Evolutionary conservation across 192 early-diverging fungal species (phyloP).

Genomic region (Entophlyctis luteolus): DNA sequence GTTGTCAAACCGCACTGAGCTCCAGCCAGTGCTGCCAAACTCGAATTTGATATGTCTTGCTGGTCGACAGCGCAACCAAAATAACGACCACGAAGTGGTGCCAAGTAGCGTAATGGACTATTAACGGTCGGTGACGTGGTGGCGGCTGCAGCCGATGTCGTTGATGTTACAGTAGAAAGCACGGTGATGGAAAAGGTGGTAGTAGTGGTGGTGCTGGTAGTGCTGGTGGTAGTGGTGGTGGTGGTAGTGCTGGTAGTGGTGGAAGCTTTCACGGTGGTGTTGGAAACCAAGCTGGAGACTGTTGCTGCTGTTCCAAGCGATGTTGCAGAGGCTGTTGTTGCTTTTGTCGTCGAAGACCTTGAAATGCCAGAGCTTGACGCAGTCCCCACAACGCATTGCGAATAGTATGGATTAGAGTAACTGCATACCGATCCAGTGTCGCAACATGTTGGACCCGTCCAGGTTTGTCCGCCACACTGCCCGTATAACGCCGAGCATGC

Average conservation of each 20-base stretch:
- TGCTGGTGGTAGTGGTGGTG: slow-evolving; percentile 1
- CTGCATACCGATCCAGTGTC: slow-evolving; percentile 30
- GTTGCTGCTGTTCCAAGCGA: too few species aligned
- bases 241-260: neutral
- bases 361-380: too few species aligned
- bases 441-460: slow-evolving; percentile 40
- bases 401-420: neutral
- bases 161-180: too few species aligned
- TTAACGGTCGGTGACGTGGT: neutral
- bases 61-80: slow-evolving; percentile 19
- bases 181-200: too few species aligned
- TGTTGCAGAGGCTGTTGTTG: too few species aligned
- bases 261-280: neutral
- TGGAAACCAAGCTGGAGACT: too few species aligned
- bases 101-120: neutral
- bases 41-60: neutral
- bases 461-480: slow-evolving; percentile 34
- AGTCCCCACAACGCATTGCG: neutral
- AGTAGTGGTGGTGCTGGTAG: neutral
- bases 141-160: neutral
- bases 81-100: neutral
- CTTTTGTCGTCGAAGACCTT: too few species aligned
- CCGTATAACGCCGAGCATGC: too few species aligned
- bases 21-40: neutral
- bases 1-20: slow-evolving; percentile 15